These are phyloP conservation scores for Aureobasidium sp. DNA, from an alignment of 2,329 filamentous ascomycete genomes.

Conservation along the genomic window DNA sequence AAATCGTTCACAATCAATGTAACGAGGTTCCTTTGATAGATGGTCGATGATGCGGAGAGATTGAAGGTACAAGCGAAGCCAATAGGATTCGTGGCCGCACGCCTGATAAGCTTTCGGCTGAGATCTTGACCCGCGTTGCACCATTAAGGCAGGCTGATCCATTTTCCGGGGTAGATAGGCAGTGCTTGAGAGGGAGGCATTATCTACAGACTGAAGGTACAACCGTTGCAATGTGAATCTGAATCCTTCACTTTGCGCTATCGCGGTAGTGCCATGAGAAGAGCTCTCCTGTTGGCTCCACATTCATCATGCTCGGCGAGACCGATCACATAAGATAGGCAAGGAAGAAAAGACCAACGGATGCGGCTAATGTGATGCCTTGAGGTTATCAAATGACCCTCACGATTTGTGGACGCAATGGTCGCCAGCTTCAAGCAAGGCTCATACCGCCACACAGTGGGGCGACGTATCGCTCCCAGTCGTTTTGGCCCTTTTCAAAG, in stretches of 20 bases:
- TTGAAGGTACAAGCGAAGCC: conserved; percentile 13
- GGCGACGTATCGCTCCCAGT: conserved; percentile 39
- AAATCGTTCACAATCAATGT: background rate
- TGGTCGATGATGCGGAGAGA: conserved; percentile 14
- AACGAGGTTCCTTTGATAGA: background rate
- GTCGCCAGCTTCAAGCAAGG: conserved; percentile 27
- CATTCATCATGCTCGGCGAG: no score
- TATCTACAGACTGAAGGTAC: background rate
- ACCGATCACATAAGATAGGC: no score
- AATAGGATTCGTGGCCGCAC: background rate
- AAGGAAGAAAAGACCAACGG: no score
- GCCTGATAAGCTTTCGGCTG: background rate
- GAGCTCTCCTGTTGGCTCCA: no score
- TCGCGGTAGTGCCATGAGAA: no score
- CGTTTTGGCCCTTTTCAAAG: conserved; percentile 30
- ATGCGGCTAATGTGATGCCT: no score
- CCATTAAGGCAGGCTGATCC: background rate
- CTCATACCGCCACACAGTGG: conserved; percentile 39
- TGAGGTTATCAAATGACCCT: background rate
- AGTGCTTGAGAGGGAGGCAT: background rate
- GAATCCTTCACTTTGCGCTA: no score
- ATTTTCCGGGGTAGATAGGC: background rate
- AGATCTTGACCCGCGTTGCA: background rate
- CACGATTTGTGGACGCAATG: background rate
- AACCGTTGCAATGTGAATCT: no score